phyloP scores from a whole-genome alignment of 1,139 yeast genomes.

The Arxiozyma telluris region DNA sequence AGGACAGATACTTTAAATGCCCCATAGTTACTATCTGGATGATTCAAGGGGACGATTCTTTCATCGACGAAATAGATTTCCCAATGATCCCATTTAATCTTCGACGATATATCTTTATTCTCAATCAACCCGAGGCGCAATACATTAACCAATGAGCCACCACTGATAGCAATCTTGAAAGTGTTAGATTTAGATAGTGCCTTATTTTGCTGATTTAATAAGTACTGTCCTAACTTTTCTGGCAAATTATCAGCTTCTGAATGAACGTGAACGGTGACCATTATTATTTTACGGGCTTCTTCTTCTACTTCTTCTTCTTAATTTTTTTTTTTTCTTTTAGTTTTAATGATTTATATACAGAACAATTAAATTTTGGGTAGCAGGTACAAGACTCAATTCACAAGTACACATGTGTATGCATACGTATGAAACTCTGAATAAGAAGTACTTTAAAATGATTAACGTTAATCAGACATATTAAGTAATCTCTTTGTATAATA shows the following conservation, averaged over 20 bases:
- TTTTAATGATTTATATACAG: no score
- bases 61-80: constrained; percentile 95
- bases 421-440: no score
- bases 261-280: constrained; percentile 44
- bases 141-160: constrained; percentile 80
- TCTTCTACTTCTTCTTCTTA: no score
- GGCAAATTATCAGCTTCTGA: constrained; percentile 52
- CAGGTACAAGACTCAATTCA: background rate
- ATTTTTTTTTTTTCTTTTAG: no score
- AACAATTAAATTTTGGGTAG: background rate
- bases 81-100: constrained; percentile 85
- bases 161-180: constrained; percentile 77
- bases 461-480: no score
- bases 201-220: constrained; percentile 46
- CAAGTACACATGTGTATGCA: background rate
- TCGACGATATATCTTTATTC: constrained; percentile 38
- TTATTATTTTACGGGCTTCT: constrained; percentile 7
- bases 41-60: constrained; percentile 80
- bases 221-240: constrained; percentile 43
- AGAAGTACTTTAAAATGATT: no score
- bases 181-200: constrained; percentile 35
- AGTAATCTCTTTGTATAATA: no score
- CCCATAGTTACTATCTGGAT: constrained; percentile 84
- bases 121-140: constrained; percentile 62
- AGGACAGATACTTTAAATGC: constrained; percentile 71